Evolutionary conservation across 2,329 filamentous ascomycete genomes (phyloP), one percentile per base, ranked within the genome.

Genomic region (Ceratocystis destructans): DNA sequence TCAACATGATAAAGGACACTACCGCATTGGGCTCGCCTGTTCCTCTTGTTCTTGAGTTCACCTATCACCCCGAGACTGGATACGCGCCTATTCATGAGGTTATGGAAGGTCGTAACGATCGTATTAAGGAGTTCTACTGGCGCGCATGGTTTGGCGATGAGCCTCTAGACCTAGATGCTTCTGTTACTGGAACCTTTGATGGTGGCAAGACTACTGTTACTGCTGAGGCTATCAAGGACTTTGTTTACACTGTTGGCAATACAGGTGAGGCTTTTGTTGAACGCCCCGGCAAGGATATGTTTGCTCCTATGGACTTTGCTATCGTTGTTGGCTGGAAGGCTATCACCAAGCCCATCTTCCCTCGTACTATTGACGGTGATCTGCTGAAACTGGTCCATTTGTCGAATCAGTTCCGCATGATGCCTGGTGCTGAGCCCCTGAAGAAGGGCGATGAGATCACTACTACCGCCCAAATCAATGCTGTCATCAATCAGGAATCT

Each of bases 71-170:
- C 1, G 93, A 97, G 76, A 88, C 90, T 66, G 94, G 94, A 37
- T 99, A 96, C 74, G 93, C 95, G n/a, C 94, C 94, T 20, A 96
- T 99, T 71, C 88, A 88, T 69, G 94, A 99, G 76, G 88, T 97
- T 69, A 99, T 99, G 94, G 84, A 91, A 45, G 88, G 85, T 66
- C 90, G 94, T 73, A 99, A 99, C 74, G 93, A 99, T 74, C 89
- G 90, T 70, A 97, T 99, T 81, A 99, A 99, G 81, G 90, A 96
- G 76, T 99, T 99, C 76, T 99, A 99, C 82, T 99, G 96, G 86
- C 87, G 87, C 71, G 87, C 95, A 70, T 99, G 94, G 94, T 99
- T 99, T 72, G 94, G 91, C 53, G 83, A 92, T 68, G 92, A 96
- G 73, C 77, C 82, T 55, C 82, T 95, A 63, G 87, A 95, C 66